Evolutionary conservation across 768 basidiomycete species (phyloP), one percentile per base, ranked within the genome.

Genomic region (Antrodiella citrinella): DNA sequence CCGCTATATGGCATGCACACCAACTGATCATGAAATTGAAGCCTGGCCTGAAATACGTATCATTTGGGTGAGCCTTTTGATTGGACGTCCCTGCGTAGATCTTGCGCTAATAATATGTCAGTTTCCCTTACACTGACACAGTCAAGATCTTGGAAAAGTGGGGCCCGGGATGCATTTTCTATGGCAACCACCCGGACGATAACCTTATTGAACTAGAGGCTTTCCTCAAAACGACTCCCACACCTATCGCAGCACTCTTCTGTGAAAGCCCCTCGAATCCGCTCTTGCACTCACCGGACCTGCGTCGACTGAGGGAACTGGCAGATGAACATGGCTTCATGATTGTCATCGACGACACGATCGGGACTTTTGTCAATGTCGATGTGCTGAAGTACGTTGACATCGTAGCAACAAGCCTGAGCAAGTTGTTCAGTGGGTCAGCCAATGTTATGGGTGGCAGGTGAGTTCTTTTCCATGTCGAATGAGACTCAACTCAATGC

Each of bases 191-290:
- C 20, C 48, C 61, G 23, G 74, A 76, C 55, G 62, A 75, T 21
- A 64, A 66, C 20, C 9, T 61, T 0, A 52, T 58, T 19, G 62
- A 61, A 12, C 62, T 78, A 1, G 67, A 69, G 35, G 51, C 59
- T 0, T 52, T 73, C 18, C 65, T 74, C 22, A 39, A 42, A 4
- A 44, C 56, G 21, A 45, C 61, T 15, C 52, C 59, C 11, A 62
- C 65, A 3, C 68, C 67, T 2, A 63, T 77, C 51, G 59, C 73
- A 4, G 69, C 75, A 0, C 63, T 79, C 24, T 76, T 71, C 59
- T 72, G 72, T 61, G 77, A 79, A 56, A 73, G 75, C 63, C 75
- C 77, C 0, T 72, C 72, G 1, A 79, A 79, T 58, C 77, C 77
- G 2, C 67, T 78, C n/a, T 63, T 79, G 4, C 63, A 72, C 12